phyloP scores from a whole-genome alignment of 441 rosid genomes.

The Isatis lusitanica region DNA sequence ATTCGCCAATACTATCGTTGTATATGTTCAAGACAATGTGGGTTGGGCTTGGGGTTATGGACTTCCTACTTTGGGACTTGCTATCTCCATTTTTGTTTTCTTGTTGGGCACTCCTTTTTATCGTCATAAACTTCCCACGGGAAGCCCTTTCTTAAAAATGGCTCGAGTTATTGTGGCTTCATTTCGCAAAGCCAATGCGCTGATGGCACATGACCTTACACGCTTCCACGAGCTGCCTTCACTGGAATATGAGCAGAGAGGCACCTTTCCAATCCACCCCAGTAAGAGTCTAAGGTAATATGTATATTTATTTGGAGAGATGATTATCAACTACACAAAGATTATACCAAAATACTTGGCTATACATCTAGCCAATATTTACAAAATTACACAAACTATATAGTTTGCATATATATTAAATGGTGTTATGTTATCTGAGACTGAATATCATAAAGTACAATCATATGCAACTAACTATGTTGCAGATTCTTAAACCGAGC shows the following conservation, averaged over 20 bases:
- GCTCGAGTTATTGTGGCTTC: slow-evolving; percentile 77
- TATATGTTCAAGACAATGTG: slow-evolving; percentile 87
- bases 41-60: slow-evolving; percentile 83
- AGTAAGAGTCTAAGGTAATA: slow-evolving; percentile 44
- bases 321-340: no score
- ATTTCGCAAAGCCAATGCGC: slow-evolving; percentile 49
- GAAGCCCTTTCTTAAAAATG: slow-evolving; percentile 80
- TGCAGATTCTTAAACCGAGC: slow-evolving; percentile 77
- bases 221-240: slow-evolving; percentile 60
- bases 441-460: neutral
- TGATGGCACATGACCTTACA: slow-evolving; percentile 46
- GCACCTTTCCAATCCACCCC: slow-evolving; percentile 58
- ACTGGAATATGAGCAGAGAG: slow-evolving; percentile 48
- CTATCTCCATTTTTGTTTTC: slow-evolving; percentile 59
- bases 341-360: no score
- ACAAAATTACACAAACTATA: no score
- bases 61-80: slow-evolving; percentile 72
- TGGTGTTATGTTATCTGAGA: no score
- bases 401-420: no score
- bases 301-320: no score
- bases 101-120: slow-evolving; percentile 71
- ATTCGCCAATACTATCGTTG: slow-evolving; percentile 77
- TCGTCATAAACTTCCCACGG: slow-evolving; percentile 65
- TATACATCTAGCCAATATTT: no score
- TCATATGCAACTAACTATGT: neutral